phyloP scores from a whole-genome alignment of 768 basidiomycete genomes.

The Podaxis mareebaensis region DNA sequence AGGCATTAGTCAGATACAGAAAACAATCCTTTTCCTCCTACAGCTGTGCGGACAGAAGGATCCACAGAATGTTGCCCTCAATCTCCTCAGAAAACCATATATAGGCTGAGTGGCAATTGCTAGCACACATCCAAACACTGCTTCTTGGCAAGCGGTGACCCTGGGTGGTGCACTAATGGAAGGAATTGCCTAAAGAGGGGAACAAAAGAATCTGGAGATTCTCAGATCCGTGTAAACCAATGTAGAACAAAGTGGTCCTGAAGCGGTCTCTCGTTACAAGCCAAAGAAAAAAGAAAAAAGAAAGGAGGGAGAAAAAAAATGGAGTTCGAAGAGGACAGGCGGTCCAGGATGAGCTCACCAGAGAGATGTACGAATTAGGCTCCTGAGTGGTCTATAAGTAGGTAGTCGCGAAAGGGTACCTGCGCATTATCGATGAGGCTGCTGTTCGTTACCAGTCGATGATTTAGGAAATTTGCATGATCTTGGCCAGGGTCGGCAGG shows the following conservation, averaged over 20 bases:
- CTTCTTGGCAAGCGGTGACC: neutral
- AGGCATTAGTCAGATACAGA: too few species aligned
- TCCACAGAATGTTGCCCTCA: too few species aligned
- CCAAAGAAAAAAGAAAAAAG: too few species aligned
- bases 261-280: neutral
- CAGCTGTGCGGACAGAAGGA: too few species aligned
- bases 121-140: neutral
- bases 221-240: neutral
- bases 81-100: too few species aligned
- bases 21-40: too few species aligned
- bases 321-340: too few species aligned
- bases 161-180: neutral
- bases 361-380: too few species aligned
- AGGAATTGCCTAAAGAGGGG: conserved; percentile 7
- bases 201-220: conserved; percentile 10
- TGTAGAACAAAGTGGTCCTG: neutral
- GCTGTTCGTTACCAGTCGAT: neutral
- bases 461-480: neutral
- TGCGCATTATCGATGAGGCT: neutral
- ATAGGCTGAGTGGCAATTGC: neutral
- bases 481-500: neutral
- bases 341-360: too few species aligned
- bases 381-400: too few species aligned
- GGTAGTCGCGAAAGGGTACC: too few species aligned
- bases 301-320: too few species aligned